Evolutionary conservation across 225 moss, liverwort and hornwort genomes (phyloP).

Genomic region (Lunularia cruciata): DNA sequence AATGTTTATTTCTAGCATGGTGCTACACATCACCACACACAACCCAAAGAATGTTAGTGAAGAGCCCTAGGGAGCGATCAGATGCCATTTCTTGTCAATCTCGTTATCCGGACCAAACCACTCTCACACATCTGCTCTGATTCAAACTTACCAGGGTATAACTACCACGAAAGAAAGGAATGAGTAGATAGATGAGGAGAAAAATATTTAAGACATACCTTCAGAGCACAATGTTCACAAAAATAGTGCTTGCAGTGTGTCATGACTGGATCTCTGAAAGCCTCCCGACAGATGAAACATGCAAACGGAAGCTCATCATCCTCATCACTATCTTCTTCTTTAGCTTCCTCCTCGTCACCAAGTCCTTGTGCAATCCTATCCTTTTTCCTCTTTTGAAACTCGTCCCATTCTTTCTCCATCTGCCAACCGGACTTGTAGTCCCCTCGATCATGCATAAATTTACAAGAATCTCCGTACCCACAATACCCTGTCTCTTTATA

Average conservation of each 20-base stretch:
- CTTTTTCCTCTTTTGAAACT: slow-evolving; percentile 63
- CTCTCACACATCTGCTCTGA: too few species aligned
- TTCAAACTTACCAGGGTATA: too few species aligned
- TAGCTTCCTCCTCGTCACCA: slow-evolving; percentile 43
- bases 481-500: slow-evolving; percentile 98
- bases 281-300: slow-evolving; percentile 83
- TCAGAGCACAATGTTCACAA: slow-evolving; percentile 94
- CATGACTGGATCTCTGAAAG: slow-evolving; percentile 76
- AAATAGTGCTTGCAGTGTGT: slow-evolving; percentile 96
- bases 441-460: slow-evolving; percentile 94
- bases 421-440: slow-evolving; percentile 98
- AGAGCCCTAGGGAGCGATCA: too few species aligned
- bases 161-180: too few species aligned
- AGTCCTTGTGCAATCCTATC: slow-evolving; percentile 58
- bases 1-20: slow-evolving; percentile 73
- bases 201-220: slow-evolving; percentile 40
- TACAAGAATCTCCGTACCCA: slow-evolving; percentile 93
- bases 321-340: slow-evolving; percentile 60
- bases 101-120: too few species aligned
- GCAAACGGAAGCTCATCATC: slow-evolving; percentile 84
- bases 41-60: not conserved
- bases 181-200: too few species aligned
- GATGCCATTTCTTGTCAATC: too few species aligned
- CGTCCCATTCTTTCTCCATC: slow-evolving; percentile 97
- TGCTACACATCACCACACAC: slow-evolving; percentile 56